These are phyloP conservation scores for Arachis monticola DNA, from an alignment of 331 rosid genomes.

Conservation along the genomic window DNA sequence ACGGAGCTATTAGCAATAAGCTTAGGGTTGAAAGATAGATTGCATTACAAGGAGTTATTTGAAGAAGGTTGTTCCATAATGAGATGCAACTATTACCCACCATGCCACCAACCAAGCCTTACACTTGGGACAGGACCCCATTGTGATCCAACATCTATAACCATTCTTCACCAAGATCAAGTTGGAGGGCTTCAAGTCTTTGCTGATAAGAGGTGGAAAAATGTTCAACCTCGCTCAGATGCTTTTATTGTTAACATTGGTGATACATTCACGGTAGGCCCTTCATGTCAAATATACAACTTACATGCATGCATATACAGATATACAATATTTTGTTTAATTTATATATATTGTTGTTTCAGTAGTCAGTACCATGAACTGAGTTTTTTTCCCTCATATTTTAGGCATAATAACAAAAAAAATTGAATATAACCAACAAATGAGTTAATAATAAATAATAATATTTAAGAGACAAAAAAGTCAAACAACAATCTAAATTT, in stretches of 20 bases:
- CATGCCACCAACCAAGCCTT: slow-evolving; percentile 56
- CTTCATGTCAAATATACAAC: neutral
- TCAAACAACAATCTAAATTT: too few species aligned
- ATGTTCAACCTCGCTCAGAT: slow-evolving; percentile 57
- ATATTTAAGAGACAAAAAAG: too few species aligned
- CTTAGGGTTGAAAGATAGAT: slow-evolving; percentile 56
- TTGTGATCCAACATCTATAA: slow-evolving; percentile 81
- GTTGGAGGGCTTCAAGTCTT: slow-evolving; percentile 91
- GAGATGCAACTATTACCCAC: slow-evolving; percentile 89
- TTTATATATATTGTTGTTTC: too few species aligned
- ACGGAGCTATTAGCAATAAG: slow-evolving; percentile 75
- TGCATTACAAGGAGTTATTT: slow-evolving; percentile 55
- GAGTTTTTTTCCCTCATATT: too few species aligned
- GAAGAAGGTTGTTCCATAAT: slow-evolving; percentile 68
- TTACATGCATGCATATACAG: neutral
- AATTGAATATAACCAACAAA: too few species aligned
- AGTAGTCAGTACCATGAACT: too few species aligned
- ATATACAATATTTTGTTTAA: too few species aligned
- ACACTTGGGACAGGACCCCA: slow-evolving; percentile 88
- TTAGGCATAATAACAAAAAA: too few species aligned
- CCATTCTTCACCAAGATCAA: slow-evolving; percentile 86
- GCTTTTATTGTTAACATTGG: slow-evolving; percentile 88
- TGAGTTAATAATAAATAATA: too few species aligned
- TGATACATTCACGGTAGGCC: slow-evolving; percentile 74
- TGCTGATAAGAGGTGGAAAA: slow-evolving; percentile 59